Percentiles rank a stretch among this genome's conserved stretches.
These are phyloP conservation scores for Colletotrichum neosansevieriae DNA, from an alignment of 2,329 filamentous ascomycete species.

Conservation along the genomic window DNA sequence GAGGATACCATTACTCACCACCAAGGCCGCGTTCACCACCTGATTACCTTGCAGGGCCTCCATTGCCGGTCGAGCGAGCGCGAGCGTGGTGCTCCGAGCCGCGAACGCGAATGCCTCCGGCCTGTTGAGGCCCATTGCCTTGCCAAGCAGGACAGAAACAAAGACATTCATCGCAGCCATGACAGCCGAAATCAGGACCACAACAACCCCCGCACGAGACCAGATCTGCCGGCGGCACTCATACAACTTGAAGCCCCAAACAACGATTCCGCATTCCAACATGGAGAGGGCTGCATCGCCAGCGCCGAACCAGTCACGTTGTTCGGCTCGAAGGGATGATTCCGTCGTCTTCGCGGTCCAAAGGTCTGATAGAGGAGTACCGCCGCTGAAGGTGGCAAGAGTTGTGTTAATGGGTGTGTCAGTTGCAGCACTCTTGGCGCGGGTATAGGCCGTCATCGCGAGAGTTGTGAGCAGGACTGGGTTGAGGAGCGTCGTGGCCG, in stretches of 20 bases:
- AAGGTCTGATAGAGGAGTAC: slow-evolving; percentile 50
- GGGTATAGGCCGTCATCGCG: slow-evolving; percentile 57
- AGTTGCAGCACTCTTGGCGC: slow-evolving; percentile 52
- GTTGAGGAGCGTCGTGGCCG: slow-evolving; percentile 56
- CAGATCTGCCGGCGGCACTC: slow-evolving; percentile 61
- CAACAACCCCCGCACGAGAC: slow-evolving; percentile 56
- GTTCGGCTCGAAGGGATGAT: slow-evolving; percentile 24
- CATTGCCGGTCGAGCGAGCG: slow-evolving; percentile 62
- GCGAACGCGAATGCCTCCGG: slow-evolving; percentile 59
- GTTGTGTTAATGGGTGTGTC: slow-evolving; percentile 48
- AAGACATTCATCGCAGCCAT: slow-evolving; percentile 58
- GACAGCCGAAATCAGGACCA: slow-evolving; percentile 51
- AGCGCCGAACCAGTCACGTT: slow-evolving; percentile 54
- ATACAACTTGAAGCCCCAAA: slow-evolving; percentile 67
- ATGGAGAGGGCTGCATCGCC: slow-evolving; percentile 62
- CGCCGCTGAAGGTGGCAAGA: slow-evolving; percentile 49
- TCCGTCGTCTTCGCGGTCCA: slow-evolving; percentile 46
- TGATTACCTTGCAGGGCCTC: slow-evolving; percentile 57
- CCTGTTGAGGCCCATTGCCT: slow-evolving; percentile 50
- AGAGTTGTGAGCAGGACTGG: slow-evolving; percentile 62
- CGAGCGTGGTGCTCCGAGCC: slow-evolving; percentile 63
- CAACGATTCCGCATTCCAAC: slow-evolving; percentile 63
- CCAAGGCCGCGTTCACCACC: slow-evolving; percentile 62
- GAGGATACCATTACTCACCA: slow-evolving; percentile 64
- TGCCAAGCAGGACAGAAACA: slow-evolving; percentile 54